A percentile compares a stretch with the other conserved stretches of the same genome.
Evolutionary conservation across 2,329 filamentous ascomycete species (phyloP).

Genomic region (Xylaria multiplex): DNA sequence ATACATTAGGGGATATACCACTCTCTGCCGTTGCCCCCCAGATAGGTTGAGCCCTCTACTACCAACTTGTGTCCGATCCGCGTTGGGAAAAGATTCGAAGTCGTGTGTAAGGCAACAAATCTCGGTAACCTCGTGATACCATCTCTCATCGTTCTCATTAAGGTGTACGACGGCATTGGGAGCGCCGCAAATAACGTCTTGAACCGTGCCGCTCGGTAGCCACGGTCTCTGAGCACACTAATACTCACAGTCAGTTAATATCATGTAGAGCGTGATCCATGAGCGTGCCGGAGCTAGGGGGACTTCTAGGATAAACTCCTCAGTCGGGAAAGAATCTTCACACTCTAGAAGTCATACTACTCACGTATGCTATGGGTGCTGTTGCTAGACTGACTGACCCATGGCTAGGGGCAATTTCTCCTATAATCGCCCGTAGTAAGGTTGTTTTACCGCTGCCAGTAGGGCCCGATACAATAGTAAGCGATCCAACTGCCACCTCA

Average conservation of each 20-base stretch:
- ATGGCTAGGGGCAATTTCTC: constrained; percentile 34
- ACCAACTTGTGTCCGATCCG: constrained; percentile 39
- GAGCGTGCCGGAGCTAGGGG: too few species aligned
- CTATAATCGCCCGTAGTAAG: constrained; percentile 39
- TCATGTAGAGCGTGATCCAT: too few species aligned
- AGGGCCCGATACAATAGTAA: constrained; percentile 45
- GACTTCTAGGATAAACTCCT: too few species aligned
- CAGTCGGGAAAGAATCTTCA: too few species aligned
- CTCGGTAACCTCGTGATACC: constrained; percentile 48
- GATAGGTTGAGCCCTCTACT: constrained; percentile 44
- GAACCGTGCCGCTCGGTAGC: constrained; percentile 51
- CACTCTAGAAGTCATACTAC: too few species aligned
- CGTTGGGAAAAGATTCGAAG: constrained; percentile 35
- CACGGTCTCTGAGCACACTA: constrained; percentile 51
- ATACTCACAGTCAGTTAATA: too few species aligned
- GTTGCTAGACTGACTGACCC: constrained; percentile 47
- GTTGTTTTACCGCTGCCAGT: constrained; percentile 47
- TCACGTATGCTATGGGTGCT: constrained; percentile 46
- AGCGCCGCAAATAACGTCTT: constrained; percentile 46
- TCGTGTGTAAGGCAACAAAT: constrained; percentile 44
- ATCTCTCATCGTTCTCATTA: constrained; percentile 34
- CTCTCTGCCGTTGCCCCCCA: constrained; percentile 47
- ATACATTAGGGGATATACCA: constrained; percentile 38
- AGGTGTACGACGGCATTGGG: constrained; percentile 20
- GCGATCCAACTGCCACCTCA: constrained; percentile 36